Evolutionary conservation across 148 eudicot genomes (phyloP), one percentile per base, ranked within the genome.

Genomic region (Suaeda aralocaspica): DNA sequence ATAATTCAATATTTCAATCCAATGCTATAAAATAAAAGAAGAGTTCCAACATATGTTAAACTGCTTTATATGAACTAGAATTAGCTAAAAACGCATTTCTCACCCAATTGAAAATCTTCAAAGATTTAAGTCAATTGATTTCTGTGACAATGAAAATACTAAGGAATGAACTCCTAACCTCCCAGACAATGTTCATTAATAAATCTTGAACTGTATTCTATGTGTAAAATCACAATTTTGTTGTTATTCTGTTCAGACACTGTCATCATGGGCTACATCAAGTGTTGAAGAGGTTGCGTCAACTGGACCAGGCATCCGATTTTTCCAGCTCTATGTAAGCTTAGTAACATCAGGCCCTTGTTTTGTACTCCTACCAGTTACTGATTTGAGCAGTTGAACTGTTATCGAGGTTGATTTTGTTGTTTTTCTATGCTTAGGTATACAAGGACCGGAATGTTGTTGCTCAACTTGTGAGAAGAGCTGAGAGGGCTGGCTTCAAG

Each of bases 201-300:
- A 29, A 57, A 30, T 7, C 4, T 57, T 57, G n/a, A 29, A 26
- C 1, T 14, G 15, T 29, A 13, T 14, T 28, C 15, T 57, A 14
- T 13, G 21, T 14, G 8, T 29, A 28, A 13, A 64, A 25, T 31
- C 29, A 30, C 24, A 51, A 64, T 24, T 63, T n/a, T 55, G 13
- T 58, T 19, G 42, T 21, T 52, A 10, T 42, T 29, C 52, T 24
- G 21, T 39, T 42, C 89, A 93, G 98, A 93, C 98, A 72, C 60
- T 93, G 64, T 93, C 98, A 30, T 91, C 98, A 62, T 93, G 98
- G 98, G 90, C 96, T 34, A 93, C 98, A 41, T 93, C 98, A 3
- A 93, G 98, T 72, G 98, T 93, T 24, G 98, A 93, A 73, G 98
- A 93, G 82, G 98, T 93, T 71, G 97, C 98, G 80, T 93, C 98